A percentile compares a stretch with the other conserved stretches of the same genome.
phyloP scores from a whole-genome alignment of 1,284 basidiomycete species.

The Pisolithus thermaeus region DNA sequence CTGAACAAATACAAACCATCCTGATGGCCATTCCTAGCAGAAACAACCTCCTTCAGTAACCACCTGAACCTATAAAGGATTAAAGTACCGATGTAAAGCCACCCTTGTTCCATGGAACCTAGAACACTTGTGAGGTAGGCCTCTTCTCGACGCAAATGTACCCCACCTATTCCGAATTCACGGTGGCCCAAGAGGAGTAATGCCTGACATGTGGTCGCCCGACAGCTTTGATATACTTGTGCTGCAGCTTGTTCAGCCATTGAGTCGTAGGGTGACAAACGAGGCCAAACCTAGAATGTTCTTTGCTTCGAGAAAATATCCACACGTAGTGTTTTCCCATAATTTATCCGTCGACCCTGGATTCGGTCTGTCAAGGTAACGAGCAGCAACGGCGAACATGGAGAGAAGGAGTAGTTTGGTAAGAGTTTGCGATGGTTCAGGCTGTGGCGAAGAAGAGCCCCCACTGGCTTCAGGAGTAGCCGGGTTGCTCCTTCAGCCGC shows the following conservation, averaged over 20 bases:
- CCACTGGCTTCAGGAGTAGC: slow-evolving; percentile 10
- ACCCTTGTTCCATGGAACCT: slow-evolving; percentile 75
- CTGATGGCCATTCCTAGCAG: slow-evolving; percentile 64
- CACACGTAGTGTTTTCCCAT: slow-evolving; percentile 65
- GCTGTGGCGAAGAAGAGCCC: slow-evolving; percentile 27
- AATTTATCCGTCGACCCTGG: slow-evolving; percentile 48
- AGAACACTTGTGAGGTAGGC: slow-evolving; percentile 9
- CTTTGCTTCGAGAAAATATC: slow-evolving; percentile 65
- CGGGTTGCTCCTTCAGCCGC: slow-evolving; percentile 8
- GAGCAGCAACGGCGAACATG: slow-evolving; percentile 74
- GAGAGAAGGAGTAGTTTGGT: slow-evolving; percentile 69
- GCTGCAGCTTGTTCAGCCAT: slow-evolving; percentile 34
- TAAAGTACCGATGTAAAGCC: slow-evolving; percentile 38
- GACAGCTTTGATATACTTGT: slow-evolving; percentile 59
- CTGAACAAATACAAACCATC: slow-evolving; percentile 45
- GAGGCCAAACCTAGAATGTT: slow-evolving; percentile 50
- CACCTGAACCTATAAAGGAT: neutral
- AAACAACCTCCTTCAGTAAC: slow-evolving; percentile 4
- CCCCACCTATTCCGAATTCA: slow-evolving; percentile 71
- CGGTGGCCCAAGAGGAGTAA: slow-evolving; percentile 75
- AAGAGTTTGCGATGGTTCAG: slow-evolving; percentile 53
- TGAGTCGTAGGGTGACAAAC: slow-evolving; percentile 13
- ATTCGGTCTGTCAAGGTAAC: slow-evolving; percentile 53
- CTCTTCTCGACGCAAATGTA: neutral
- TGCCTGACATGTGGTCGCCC: slow-evolving; percentile 68